Base-by-base conservation (phyloP, 2,329 filamentous ascomycete species). In the Pseudogymnoascus sp. region DNA sequence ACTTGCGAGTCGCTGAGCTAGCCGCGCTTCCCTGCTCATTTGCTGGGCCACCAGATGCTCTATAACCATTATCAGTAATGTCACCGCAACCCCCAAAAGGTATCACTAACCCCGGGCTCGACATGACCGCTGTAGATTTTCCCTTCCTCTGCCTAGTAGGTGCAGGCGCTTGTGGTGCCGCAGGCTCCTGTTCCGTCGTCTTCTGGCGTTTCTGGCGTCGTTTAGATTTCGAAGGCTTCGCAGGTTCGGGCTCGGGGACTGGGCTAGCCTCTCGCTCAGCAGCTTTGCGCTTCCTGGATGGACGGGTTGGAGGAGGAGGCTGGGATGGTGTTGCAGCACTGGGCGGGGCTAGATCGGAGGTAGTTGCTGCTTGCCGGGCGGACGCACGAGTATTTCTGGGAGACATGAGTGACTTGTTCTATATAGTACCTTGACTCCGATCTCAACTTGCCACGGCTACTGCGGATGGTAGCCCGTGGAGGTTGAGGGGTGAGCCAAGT, bases 341-440 rank as follows among this genome's bases (percentile, higher is more conserved):
- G 71, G 76, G 71, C 65, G 72, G 69, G 70, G 74, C 68, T 58
- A 71, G 66, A 59, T 69, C 64, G 68, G 70, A 66, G 65, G 72
- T 66, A 69, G 71, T 84, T 74, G 90, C 88, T 79, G 90, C 90
- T 84, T 90, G 87, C 81, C 92, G 92, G 80, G 92, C 89, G 76
- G 92, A 88, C 72, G 92, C 94, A 81, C 93, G 91, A 82, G 93
- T 97, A 72, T 94, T 87, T 90, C 92, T 97, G 84, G 86, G 81
- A 85, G 90, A 90, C 92, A 96, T 97, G 86, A 93, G 90, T 87
- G 47, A 80, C 66, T 63, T 68, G 65, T 57, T 61, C 63, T 64
- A 39, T 40, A 63, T 29, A 35, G 17, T 62, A 59, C 61, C 63
- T 50, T 50, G 39, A 40, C 41, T 58, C 58, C 41, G 15, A 33